phyloP scores from a whole-genome alignment of 2,329 filamentous ascomycete species.

The Epichloe coenophiala region DNA sequence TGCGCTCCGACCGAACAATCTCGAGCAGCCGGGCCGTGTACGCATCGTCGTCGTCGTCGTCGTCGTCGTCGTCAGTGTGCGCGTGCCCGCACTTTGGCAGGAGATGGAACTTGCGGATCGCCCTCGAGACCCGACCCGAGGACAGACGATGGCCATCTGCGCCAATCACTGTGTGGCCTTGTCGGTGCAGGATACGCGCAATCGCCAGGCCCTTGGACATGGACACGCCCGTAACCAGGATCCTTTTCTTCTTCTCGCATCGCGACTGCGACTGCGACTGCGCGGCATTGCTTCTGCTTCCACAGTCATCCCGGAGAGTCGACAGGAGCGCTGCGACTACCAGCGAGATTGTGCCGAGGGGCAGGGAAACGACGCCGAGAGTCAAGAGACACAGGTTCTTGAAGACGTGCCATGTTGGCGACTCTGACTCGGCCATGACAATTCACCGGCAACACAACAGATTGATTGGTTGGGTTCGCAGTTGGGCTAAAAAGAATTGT shows the following conservation, averaged over 20 bases:
- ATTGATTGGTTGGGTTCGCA: neutral
- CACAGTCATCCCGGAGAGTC: constrained; percentile 1
- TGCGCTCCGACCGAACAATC: constrained; percentile 44
- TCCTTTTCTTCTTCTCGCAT: constrained; percentile 25
- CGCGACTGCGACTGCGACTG: neutral
- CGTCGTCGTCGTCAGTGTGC: no score
- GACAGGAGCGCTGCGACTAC: constrained; percentile 1
- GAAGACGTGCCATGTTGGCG: constrained; percentile 7
- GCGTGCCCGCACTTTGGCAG: no score
- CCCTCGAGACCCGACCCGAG: constrained; percentile 43
- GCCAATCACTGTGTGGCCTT: constrained; percentile 57
- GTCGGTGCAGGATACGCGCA: constrained; percentile 49
- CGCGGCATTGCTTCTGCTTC: constrained; percentile 2
- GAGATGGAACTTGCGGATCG: constrained; percentile 40
- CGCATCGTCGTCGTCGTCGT: no score
- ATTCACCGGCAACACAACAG: no score
- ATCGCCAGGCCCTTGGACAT: constrained; percentile 59
- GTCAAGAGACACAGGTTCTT: constrained; percentile 13
- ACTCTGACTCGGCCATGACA: constrained; percentile 1
- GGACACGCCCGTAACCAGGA: constrained; percentile 59
- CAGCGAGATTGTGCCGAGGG: constrained; percentile 33
- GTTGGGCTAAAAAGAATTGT: no score
- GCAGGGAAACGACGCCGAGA: constrained; percentile 28
- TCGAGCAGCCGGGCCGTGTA: constrained; percentile 46
- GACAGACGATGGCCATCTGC: constrained; percentile 47